Base-by-base conservation (phyloP, 345 rosid genomes). In the Syzygium grande region DNA sequence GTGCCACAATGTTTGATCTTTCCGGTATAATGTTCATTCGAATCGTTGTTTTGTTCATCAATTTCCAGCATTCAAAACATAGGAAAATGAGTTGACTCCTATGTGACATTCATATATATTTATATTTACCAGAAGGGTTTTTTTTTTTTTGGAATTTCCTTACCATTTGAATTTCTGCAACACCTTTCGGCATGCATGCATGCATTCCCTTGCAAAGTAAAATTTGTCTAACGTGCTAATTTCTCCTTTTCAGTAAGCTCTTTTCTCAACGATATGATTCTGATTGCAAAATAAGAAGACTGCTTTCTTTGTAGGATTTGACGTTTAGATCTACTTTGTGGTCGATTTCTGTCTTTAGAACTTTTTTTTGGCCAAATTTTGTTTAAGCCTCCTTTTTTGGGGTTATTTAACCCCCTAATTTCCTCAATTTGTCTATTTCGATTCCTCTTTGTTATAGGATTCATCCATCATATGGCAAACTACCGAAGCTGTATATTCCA, bases 1-100 rank as follows among this genome's bases (percentile, higher is more conserved):
- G 68, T 27, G 68, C 17, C 1, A 0, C 16, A 12, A 5, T 27
- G 34, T 61, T 61, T 7, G 12, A n/a, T n/a, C 4, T 5, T n/a
- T 61, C 15, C 0, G 4, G 1, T 61, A n/a, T n/a, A 3, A n/a
- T n/a, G 30, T 61, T 61, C 17, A 0, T 61, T 9, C 0, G 9
- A 13, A 4, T 61, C 2, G 0, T 59, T 59, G 30, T 59, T 5
- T 59, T 30, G 5, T 59, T 27, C 30, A 59, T 59, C 2, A 0
- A 59, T 27, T 8, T 59, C 16, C 16, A 11, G 4, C 65, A 59
- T 27, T 59, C 16, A 11, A 59, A 59, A 11, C 0, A 59, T 0
- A 59, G 16, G 16, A 27, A 27, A 59, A 59, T 59, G 65, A 59
- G 65, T 11, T 0, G 2, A 58, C 65, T 10, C 3, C 7, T 25